Percentiles rank a stretch among this genome's conserved stretches.
Conservation (phyloP, 2,329 filamentous ascomycete genomes). For the Colletotrichum sp. region DNA sequence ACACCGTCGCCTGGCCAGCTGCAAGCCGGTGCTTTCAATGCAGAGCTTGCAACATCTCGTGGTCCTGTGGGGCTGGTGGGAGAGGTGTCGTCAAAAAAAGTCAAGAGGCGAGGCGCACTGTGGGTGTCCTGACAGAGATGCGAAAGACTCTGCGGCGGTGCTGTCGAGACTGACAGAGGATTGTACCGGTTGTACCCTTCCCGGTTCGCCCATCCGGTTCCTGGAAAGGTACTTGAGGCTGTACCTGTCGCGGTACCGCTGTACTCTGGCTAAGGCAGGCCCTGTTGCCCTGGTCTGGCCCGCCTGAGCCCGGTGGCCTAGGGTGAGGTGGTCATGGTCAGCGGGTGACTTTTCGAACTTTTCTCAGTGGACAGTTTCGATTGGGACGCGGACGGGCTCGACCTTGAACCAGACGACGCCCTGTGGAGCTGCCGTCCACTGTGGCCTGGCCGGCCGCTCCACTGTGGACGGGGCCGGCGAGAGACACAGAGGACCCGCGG, state of each 20-base stretch:
- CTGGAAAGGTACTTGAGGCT: slow-evolving; percentile 12
- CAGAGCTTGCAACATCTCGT: slow-evolving; percentile 20
- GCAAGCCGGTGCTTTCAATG: slow-evolving; percentile 12
- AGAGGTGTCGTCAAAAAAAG: neutral
- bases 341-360: slow-evolving; percentile 22
- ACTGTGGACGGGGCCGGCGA: neutral
- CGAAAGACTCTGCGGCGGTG: neutral
- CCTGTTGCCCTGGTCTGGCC: neutral
- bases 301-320: slow-evolving; percentile 13
- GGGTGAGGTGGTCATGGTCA: slow-evolving; percentile 15
- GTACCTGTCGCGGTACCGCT: neutral
- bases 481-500: neutral
- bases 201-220: slow-evolving; percentile 18
- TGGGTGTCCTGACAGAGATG: neutral
- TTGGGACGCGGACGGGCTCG: slow-evolving; percentile 17
- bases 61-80: slow-evolving; percentile 10
- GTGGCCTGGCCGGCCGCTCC: neutral
- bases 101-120: slow-evolving; percentile 11
- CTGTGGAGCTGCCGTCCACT: slow-evolving; percentile 8
- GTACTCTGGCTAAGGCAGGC: neutral
- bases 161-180: neutral
- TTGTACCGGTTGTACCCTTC: neutral
- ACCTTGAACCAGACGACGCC: slow-evolving; percentile 12
- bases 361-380: slow-evolving; percentile 22
- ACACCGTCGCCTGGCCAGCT: slow-evolving; percentile 10